phyloP scores from a whole-genome alignment of 257 asterid species.

The Lycium barbarum region DNA sequence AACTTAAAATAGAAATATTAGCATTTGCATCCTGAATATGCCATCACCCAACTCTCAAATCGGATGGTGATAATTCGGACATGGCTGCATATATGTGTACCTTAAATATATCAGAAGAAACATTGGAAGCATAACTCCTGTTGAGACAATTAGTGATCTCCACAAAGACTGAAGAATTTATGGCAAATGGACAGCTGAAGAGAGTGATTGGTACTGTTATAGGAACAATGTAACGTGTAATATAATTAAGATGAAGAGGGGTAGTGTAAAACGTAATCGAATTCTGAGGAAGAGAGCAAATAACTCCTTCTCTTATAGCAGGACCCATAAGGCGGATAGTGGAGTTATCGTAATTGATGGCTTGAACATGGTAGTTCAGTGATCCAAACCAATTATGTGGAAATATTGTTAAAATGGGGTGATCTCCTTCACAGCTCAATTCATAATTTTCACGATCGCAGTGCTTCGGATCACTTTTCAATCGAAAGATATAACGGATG shows the following conservation, averaged over 20 bases:
- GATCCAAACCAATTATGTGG: too few relatives aligned
- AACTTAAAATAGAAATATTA: constrained; percentile 28
- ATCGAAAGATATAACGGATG: constrained; percentile 32
- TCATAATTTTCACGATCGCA: not conserved
- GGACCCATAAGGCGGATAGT: too few relatives aligned
- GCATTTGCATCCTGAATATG: not conserved
- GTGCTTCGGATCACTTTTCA: not conserved
- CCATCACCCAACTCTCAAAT: constrained; percentile 26
- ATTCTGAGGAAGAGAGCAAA: not conserved
- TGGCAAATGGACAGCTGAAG: constrained; percentile 39
- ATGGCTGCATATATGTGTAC: constrained; percentile 30
- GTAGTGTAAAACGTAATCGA: fast-evolving
- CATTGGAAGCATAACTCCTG: not conserved
- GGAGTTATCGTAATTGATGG: too few relatives aligned
- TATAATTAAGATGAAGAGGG: not conserved
- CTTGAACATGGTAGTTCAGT: too few relatives aligned
- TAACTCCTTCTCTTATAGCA: too few relatives aligned
- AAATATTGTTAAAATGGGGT: too few relatives aligned
- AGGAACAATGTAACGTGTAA: fast-evolving
- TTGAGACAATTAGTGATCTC: not conserved
- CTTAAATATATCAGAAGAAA: not conserved
- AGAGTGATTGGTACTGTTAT: not conserved
- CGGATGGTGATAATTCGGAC: not conserved
- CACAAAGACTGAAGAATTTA: constrained; percentile 10
- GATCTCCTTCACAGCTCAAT: too few relatives aligned